These are phyloP conservation scores for Lactarius hengduanensis DNA, from an alignment of 768 basidiomycete genomes.

Conservation along the genomic window DNA sequence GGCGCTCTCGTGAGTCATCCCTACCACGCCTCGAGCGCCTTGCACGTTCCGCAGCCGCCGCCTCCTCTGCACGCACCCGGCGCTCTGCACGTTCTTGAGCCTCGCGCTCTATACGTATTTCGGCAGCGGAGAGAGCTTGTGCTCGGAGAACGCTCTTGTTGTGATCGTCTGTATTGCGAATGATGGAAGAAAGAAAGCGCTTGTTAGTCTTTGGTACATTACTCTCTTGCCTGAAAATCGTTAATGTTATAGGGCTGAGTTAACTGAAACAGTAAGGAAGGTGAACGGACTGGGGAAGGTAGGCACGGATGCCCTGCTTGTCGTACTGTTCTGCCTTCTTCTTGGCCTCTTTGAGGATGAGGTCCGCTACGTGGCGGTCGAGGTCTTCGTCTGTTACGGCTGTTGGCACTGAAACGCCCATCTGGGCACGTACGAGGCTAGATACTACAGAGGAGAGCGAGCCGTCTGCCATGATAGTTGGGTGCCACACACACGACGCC, in stretches of 20 bases:
- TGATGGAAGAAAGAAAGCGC: slow-evolving; percentile 80
- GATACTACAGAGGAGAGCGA: slow-evolving; percentile 86
- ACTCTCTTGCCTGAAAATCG: slow-evolving; percentile 52
- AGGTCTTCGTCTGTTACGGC: slow-evolving; percentile 79
- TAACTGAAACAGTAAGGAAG: not conserved
- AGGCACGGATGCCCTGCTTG: slow-evolving; percentile 76
- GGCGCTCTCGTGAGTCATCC: slow-evolving; percentile 44
- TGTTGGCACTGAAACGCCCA: slow-evolving; percentile 61
- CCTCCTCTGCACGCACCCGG: slow-evolving; percentile 70
- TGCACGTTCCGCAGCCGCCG: slow-evolving; percentile 62
- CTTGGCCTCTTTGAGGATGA: slow-evolving; percentile 91
- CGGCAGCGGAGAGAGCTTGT: slow-evolving; percentile 70
- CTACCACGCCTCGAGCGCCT: slow-evolving; percentile 43
- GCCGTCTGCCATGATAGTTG: slow-evolving; percentile 41
- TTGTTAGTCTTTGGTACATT: slow-evolving; percentile 81
- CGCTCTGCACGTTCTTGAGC: slow-evolving; percentile 64
- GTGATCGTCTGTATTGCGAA: slow-evolving; percentile 93
- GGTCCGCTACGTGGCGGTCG: slow-evolving; percentile 87
- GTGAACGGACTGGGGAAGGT: slow-evolving; percentile 55
- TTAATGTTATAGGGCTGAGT: not conserved
- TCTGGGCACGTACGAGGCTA: slow-evolving; percentile 71
- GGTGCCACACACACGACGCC: not conserved
- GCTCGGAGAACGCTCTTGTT: slow-evolving; percentile 80
- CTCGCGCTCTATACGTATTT: slow-evolving; percentile 63
- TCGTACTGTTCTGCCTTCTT: slow-evolving; percentile 81